Evolutionary conservation across 208 protist species (phyloP).

Genomic region (Leishmania amazonensis): DNA sequence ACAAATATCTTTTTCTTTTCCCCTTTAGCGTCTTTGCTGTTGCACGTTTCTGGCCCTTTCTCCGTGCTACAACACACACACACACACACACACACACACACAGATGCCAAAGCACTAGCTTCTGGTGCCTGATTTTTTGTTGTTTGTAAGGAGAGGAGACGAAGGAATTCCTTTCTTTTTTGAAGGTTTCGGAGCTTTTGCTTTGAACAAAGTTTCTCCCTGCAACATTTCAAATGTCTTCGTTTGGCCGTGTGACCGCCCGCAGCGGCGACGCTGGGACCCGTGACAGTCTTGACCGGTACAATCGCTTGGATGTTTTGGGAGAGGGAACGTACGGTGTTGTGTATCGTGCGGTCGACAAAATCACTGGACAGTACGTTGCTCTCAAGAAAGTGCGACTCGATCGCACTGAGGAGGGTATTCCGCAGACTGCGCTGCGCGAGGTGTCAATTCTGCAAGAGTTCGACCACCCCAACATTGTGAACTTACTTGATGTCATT

Average conservation of each 20-base stretch:
- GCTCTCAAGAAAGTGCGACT: constrained; percentile 98
- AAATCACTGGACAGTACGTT: constrained; percentile 84
- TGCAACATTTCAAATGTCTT: constrained; percentile 42
- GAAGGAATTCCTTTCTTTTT: not conserved
- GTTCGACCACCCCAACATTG: constrained; percentile 97
- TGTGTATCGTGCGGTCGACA: constrained; percentile 91
- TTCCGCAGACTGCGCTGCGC: constrained; percentile 97
- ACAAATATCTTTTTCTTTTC: not conserved
- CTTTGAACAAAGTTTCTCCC: not conserved
- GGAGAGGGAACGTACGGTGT: constrained; percentile 95
- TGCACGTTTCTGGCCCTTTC: not conserved
- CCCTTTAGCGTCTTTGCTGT: not conserved
- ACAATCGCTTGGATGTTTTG: constrained; percentile 87
- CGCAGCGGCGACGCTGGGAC: constrained; percentile 35
- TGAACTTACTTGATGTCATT: constrained; percentile 92
- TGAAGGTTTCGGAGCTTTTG: not conserved
- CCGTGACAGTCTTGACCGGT: constrained; percentile 83
- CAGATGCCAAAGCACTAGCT: not conserved
- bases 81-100: too few species aligned
- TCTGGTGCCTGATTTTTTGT: not conserved
- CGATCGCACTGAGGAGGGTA: constrained; percentile 97
- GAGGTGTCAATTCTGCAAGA: constrained; percentile 99
- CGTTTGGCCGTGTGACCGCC: constrained; percentile 46
- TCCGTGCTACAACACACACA: not conserved
- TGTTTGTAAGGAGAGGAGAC: not conserved